These are phyloP conservation scores for Leccinum pellstonianum DNA, from an alignment of 768 basidiomycete species.

Conservation along the genomic window DNA sequence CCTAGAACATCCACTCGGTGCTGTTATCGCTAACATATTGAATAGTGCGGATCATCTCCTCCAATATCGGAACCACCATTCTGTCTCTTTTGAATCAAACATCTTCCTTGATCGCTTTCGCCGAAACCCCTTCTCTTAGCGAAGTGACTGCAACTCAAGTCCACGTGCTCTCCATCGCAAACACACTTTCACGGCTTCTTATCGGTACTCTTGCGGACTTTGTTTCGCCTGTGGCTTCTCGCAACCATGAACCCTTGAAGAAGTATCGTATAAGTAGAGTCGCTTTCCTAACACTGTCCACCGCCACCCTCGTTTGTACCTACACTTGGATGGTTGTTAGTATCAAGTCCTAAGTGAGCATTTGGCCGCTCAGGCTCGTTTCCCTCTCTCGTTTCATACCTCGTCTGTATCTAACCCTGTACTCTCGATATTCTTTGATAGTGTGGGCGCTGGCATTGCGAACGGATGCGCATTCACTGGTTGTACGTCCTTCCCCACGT, in stretches of 20 bases:
- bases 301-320: constrained; percentile 48
- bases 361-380: constrained; percentile 72
- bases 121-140: constrained; percentile 25
- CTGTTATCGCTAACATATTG: background rate
- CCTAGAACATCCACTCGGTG: background rate
- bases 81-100: constrained; percentile 51
- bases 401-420: background rate
- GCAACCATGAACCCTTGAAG: constrained; percentile 35
- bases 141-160: constrained; percentile 63
- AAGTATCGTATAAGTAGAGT: constrained; percentile 62
- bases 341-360: constrained; percentile 44
- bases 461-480: constrained; percentile 70
- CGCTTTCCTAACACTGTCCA: constrained; percentile 53
- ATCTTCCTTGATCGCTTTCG: constrained; percentile 6
- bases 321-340: constrained; percentile 56
- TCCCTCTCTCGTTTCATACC: background rate
- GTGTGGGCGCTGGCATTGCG: constrained; percentile 62
- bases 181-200: constrained; percentile 67
- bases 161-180: constrained; percentile 64
- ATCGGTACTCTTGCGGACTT: constrained; percentile 72
- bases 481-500: constrained; percentile 46
- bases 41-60: constrained; percentile 64
- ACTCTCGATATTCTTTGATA: constrained; percentile 23
- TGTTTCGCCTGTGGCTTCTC: constrained; percentile 59
- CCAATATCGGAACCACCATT: constrained; percentile 77